phyloP scores from a whole-genome alignment of 306 rosid species.

The Prunus armeniaca region DNA sequence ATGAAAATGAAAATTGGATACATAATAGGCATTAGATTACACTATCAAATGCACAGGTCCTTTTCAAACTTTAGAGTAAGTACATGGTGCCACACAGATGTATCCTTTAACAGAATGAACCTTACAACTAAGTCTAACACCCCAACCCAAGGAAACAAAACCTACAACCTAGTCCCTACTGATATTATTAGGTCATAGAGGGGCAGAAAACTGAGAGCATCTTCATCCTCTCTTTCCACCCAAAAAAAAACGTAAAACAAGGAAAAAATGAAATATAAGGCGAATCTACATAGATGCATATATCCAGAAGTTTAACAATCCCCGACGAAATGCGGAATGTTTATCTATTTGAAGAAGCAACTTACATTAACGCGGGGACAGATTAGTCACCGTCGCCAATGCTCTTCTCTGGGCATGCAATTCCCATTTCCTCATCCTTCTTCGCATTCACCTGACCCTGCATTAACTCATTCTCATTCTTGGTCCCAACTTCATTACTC shows the following conservation, averaged over 20 bases:
- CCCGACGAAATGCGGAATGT: neutral
- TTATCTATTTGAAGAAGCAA: slow-evolving; percentile 30
- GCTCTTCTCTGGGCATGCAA: slow-evolving; percentile 39
- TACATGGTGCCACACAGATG: slow-evolving; percentile 9
- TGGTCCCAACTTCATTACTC: neutral
- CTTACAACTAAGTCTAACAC: slow-evolving; percentile 7
- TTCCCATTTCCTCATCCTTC: slow-evolving; percentile 33
- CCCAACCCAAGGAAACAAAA: slow-evolving; percentile 11
- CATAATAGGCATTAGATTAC: slow-evolving; percentile 6
- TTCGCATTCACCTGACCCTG: neutral
- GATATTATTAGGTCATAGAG: slow-evolving; percentile 13
- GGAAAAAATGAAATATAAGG: slow-evolving; percentile 5
- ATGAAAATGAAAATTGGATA: neutral
- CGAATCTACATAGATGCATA: slow-evolving; percentile 23
- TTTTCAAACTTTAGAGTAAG: slow-evolving; percentile 14
- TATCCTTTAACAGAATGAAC: slow-evolving; percentile 6
- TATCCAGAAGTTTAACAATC: slow-evolving; percentile 19
- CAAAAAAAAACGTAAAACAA: neutral
- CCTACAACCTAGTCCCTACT: slow-evolving; percentile 15
- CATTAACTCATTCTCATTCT: neutral
- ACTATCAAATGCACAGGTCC: slow-evolving; percentile 16
- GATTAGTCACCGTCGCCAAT: slow-evolving; percentile 32
- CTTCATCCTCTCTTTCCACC: slow-evolving; percentile 21
- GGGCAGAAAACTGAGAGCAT: slow-evolving; percentile 12
- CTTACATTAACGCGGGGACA: slow-evolving; percentile 43